Base-by-base conservation (phyloP, 1,139 yeast species). In the Candida tropicalis region DNA sequence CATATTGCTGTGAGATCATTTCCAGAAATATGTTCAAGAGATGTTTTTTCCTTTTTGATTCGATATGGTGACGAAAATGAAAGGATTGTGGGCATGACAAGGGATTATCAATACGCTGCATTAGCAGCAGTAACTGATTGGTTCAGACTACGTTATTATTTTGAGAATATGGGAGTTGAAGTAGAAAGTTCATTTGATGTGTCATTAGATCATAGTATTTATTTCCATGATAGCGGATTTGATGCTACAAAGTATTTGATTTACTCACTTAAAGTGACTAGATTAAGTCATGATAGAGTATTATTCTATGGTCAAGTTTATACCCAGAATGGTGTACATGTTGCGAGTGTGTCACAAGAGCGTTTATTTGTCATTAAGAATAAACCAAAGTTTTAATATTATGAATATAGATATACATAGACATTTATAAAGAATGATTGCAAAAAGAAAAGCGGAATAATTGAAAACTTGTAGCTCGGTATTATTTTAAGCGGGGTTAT, bases 71-170 rank as follows among this genome's bases (percentile, higher is more conserved):
- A 54, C n/a, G 25, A 28, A 20, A 52, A 57, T 36, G 44, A 40
- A 16, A 39, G 41, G 8, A 16, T 49, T 7, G 20, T 27, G n/a
- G 42, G 43, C 4, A 24, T 46, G 15, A 49, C 46, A 3, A 35
- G 38, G 2, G 48, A 41, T 11, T 77, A 69, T 56, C 76, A 81
- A 48, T 81, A 77, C 57, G 79, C 77, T 17, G 87, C 85, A 0
- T 59, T 85, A 38, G 82, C 84, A 1, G 79, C 79, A 42, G 64
- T 84, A 16, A 73, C 86, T 0, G 93, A 86, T 32, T 47, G 51
- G 51, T 40, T 45, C n/a, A 39, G 31, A 18, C 34, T 46, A 15
- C 32, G 31, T 12, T 8, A 15, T 11, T 33, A 38, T 17, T 34
- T 43, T 13, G 18, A n/a, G 12, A 42, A 32, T 18, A 28, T 36